Evolutionary conservation across 1,284 basidiomycete species (phyloP), one percentile per base, ranked within the genome.

Genomic region (Rhodofomes roseus): DNA sequence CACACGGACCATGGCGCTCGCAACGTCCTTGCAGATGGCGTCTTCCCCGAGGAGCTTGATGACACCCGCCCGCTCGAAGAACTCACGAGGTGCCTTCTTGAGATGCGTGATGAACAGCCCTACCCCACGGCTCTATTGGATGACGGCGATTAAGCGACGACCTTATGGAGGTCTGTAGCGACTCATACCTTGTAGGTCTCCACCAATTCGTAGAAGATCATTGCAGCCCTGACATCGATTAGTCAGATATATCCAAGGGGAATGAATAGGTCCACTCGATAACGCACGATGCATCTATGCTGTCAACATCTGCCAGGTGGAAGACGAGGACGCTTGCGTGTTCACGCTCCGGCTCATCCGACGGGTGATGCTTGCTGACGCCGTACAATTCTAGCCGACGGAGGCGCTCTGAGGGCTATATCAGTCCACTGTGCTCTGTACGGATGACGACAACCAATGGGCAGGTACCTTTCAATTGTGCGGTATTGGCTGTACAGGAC

Each of bases 271-370:
- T 29, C 20, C 52, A 36, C 14, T 34, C 58, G 37, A 39, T 39
- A 12, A 80, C 89, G 71, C 69, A 93, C 89, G 91, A 93, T 11
- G 93, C 92, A 71, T 95, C 93, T 62, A 89, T 87, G 22, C 78
- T 82, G 62, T 94, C 92, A 3, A 94, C 88, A 73, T 93, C 95
- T 11, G 89, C 87, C 78, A 96, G 83, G 69, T 97, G 94, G 75
- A 96, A 93, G 16, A 96, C 90, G 31, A 97, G 75, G 0, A 87
- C 84, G 37, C 83, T 85, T 3, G 94, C 90, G 59, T 89, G 82
- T 61, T 85, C 84, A 62, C 95, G 79, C 20, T 85, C 78, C 0
- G 95, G 94, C 58, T 82, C 86, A 62, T 96, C 95, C 1, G 92
- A 93, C 0, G 95, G 95, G 75, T 97, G 95, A 37, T 81, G 85